Percentiles rank a stretch among this genome's conserved stretches.
Conservation (phyloP, 2,329 filamentous ascomycete genomes). For the Coniochaeta hoffmannii region DNA sequence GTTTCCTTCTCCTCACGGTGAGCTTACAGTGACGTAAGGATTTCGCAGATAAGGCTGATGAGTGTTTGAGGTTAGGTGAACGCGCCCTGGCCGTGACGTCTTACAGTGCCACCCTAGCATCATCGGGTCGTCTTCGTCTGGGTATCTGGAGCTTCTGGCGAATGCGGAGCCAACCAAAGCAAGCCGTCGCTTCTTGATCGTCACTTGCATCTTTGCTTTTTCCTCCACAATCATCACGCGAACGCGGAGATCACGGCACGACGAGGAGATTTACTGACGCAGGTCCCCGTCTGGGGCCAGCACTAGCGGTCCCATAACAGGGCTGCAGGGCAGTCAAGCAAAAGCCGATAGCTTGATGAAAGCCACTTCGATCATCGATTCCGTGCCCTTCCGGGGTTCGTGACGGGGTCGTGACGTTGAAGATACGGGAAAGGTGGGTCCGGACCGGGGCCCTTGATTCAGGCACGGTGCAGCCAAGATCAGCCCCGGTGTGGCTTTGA, state of each 20-base stretch:
- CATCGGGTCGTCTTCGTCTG: not conserved
- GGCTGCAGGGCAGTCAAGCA: not conserved
- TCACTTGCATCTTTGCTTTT: not conserved
- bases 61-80: constrained; percentile 1
- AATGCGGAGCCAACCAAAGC: not conserved
- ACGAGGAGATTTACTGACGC: not conserved
- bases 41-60: not conserved
- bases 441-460: not conserved
- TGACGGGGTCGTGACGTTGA: not conserved
- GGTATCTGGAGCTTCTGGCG: not conserved
- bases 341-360: not conserved
- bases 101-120: not conserved
- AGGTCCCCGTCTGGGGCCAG: not conserved
- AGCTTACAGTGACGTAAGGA: not conserved
- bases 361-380: not conserved
- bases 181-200: not conserved
- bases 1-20: not conserved
- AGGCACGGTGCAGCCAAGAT: not conserved
- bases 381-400: not conserved
- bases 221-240: not conserved
- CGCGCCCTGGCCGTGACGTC: not conserved
- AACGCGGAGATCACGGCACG: not conserved
- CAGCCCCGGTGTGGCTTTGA: not conserved
- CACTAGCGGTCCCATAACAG: not conserved
- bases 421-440: not conserved